These are phyloP conservation scores for Chytriomyces confervae DNA, from an alignment of 192 early-diverging fungal genomes.

Conservation along the genomic window DNA sequence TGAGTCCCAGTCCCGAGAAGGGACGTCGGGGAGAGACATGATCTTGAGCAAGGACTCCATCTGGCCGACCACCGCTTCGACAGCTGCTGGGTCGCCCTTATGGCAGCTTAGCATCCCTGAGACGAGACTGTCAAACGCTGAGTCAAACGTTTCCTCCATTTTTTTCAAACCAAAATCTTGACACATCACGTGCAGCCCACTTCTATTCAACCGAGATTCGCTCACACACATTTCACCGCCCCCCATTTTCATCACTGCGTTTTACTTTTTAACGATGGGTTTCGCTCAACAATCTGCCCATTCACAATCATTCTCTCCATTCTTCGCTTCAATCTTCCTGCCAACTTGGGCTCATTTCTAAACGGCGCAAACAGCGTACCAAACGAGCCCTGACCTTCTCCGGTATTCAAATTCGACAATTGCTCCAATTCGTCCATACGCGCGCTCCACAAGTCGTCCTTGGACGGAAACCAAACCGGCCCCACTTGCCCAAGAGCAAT, in stretches of 20 bases:
- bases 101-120: no score
- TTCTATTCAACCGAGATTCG: no score
- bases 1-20: neutral
- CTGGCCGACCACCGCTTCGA: no score
- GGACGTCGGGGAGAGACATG: no score
- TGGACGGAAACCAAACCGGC: conserved; percentile 48
- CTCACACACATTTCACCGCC: neutral
- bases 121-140: no score
- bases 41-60: no score
- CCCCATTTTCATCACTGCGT: neutral
- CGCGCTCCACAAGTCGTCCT: neutral
- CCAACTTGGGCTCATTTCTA: conserved; percentile 35
- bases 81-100: no score
- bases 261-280: conserved; percentile 22
- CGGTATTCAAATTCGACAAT: conserved; percentile 46
- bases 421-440: conserved; percentile 44
- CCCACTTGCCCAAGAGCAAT: conserved; percentile 57
- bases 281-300: conserved; percentile 36
- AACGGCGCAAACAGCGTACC: conserved; percentile 44
- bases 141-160: no score
- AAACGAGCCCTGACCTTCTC: conserved; percentile 36
- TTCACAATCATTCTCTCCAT: conserved; percentile 57
- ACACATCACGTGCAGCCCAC: no score
- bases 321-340: conserved; percentile 36
- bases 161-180: no score